A percentile compares a stretch with the other conserved stretches of the same genome.
phyloP scores from a whole-genome alignment of 805 yeast genomes.

The Allodekkera sacchari region DNA sequence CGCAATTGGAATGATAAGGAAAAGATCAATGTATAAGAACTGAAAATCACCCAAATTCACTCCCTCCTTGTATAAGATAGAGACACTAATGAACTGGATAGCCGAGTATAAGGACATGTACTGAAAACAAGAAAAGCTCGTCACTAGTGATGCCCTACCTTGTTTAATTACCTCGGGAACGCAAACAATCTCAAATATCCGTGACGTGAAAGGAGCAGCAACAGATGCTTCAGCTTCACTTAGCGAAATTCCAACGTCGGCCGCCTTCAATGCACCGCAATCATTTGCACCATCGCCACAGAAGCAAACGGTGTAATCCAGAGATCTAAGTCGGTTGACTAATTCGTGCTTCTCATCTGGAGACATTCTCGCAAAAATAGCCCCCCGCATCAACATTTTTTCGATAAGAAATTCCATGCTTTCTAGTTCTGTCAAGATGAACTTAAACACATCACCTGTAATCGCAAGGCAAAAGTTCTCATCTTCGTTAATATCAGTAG shows the following conservation, averaged over 20 bases:
- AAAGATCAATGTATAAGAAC: constrained; percentile 86
- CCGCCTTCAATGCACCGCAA: constrained; percentile 96
- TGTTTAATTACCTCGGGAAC: constrained; percentile 86
- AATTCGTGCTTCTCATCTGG: constrained; percentile 98
- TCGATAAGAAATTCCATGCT: constrained; percentile 32
- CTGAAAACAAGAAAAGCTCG: constrained; percentile 94
- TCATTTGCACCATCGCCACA: constrained; percentile 99
- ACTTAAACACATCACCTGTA: constrained; percentile 88
- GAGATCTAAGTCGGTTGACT: constrained; percentile 72
- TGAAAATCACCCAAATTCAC: constrained; percentile 95
- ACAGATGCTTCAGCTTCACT: constrained; percentile 98
- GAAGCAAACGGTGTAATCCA: constrained; percentile 91
- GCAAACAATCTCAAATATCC: constrained; percentile 85
- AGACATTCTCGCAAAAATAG: constrained; percentile 93
- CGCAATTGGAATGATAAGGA: constrained; percentile 88
- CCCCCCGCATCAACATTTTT: constrained; percentile 59
- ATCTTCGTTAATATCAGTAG: constrained; percentile 27
- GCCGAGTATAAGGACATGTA: constrained; percentile 97
- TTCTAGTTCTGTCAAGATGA: constrained; percentile 51
- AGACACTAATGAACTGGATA: constrained; percentile 84
- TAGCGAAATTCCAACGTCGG: constrained; percentile 92
- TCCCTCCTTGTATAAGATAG: constrained; percentile 79
- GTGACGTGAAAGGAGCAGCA: constrained; percentile 96
- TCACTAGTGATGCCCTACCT: constrained; percentile 91
- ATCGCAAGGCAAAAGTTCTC: constrained; percentile 64